These are phyloP conservation scores for Exserohilum turcica DNA, from an alignment of 2,329 filamentous ascomycete genomes.

Conservation along the genomic window DNA sequence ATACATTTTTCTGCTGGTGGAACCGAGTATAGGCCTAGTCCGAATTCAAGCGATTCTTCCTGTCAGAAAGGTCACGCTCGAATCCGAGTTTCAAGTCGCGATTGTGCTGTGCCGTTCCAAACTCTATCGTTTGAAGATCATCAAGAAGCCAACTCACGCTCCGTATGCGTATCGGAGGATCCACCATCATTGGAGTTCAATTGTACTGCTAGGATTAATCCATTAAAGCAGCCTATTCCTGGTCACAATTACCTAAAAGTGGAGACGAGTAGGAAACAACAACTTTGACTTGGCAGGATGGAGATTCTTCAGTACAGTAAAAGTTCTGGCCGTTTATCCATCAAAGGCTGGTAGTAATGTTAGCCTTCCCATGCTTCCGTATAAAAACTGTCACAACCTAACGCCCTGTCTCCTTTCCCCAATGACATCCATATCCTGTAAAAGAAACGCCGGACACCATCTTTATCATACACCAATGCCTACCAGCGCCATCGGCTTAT, in stretches of 20 bases:
- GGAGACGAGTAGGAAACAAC: not conserved
- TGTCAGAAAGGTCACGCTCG: too few species aligned
- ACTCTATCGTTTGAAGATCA: too few species aligned
- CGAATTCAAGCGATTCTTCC: not conserved
- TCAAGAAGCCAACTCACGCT: too few species aligned
- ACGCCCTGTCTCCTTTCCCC: not conserved
- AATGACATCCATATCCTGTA: not conserved
- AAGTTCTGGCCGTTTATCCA: not conserved
- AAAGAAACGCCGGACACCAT: conserved; percentile 1
- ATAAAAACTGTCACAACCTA: not conserved
- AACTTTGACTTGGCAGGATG: not conserved
- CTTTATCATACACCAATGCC: not conserved
- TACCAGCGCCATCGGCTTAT: not conserved
- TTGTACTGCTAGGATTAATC: too few species aligned
- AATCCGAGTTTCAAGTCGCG: too few species aligned
- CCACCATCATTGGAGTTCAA: too few species aligned
- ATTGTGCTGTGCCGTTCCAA: too few species aligned
- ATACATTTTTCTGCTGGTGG: conserved; percentile 3
- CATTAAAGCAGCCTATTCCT: too few species aligned
- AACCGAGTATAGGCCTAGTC: not conserved
- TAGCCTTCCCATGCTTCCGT: not conserved
- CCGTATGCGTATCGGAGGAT: too few species aligned
- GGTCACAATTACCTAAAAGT: too few species aligned
- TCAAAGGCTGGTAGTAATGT: not conserved
- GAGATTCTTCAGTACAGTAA: not conserved